Conservation (phyloP, 345 rosid species). For the Iberis pinnata region DNA sequence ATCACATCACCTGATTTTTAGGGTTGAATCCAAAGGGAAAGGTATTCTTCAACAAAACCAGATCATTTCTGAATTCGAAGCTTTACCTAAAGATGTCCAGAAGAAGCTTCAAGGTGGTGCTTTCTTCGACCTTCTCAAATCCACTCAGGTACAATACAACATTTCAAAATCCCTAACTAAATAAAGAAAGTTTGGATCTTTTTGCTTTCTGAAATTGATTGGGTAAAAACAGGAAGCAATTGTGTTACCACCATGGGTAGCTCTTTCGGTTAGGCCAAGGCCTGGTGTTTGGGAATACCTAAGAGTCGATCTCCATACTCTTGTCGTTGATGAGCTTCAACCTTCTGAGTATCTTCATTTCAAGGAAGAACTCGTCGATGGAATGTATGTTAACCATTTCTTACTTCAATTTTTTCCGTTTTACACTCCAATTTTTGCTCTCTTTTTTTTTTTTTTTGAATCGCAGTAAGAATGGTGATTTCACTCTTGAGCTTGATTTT, state of each 20-base stretch:
- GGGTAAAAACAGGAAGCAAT: slow-evolving; percentile 62
- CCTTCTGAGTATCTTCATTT: slow-evolving; percentile 79
- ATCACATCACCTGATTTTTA: slow-evolving; percentile 20
- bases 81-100: slow-evolving; percentile 50
- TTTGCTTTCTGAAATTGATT: neutral
- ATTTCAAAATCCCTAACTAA: too few species aligned
- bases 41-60: slow-evolving; percentile 80
- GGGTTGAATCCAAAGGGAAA: slow-evolving; percentile 69
- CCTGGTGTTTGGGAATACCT: slow-evolving; percentile 97
- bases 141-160: slow-evolving; percentile 1
- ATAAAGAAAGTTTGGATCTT: neutral
- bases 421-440: slow-evolving; percentile 42
- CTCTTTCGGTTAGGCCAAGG: slow-evolving; percentile 85
- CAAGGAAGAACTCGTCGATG: slow-evolving; percentile 96
- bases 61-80: slow-evolving; percentile 68
- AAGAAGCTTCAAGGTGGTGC: slow-evolving; percentile 53
- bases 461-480: slow-evolving; percentile 61
- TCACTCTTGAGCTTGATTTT: slow-evolving; percentile 78
- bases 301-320: slow-evolving; percentile 70
- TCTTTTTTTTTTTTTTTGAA: neutral
- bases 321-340: slow-evolving; percentile 68
- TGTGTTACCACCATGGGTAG: slow-evolving; percentile 82
- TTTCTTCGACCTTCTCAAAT: slow-evolving; percentile 60
- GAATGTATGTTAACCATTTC: slow-evolving; percentile 43
- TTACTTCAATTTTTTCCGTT: too few species aligned